phyloP scores from a whole-genome alignment of 2,329 filamentous ascomycete genomes.

The Neodidymelliopsis sp. region DNA sequence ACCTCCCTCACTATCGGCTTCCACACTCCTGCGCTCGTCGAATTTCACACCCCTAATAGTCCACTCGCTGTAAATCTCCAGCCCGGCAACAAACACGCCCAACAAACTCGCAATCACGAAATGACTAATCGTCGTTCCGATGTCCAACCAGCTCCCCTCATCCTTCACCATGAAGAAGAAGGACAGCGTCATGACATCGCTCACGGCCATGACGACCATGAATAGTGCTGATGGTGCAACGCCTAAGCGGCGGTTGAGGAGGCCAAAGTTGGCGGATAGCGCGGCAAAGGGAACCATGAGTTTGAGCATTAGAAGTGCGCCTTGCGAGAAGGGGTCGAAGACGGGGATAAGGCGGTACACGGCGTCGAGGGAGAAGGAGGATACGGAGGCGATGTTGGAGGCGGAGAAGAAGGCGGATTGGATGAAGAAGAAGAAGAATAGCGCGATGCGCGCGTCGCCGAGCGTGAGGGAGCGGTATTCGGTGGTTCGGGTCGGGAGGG shows the following conservation, averaged over 20 bases:
- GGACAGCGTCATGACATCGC: slow-evolving; percentile 88
- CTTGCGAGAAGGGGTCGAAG: slow-evolving; percentile 93
- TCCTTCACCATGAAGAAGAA: slow-evolving; percentile 99
- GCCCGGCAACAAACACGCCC: slow-evolving; percentile 86
- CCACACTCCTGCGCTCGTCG: slow-evolving; percentile 37
- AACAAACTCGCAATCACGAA: slow-evolving; percentile 91
- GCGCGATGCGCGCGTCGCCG: slow-evolving; percentile 83
- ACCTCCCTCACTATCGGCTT: slow-evolving; percentile 9
- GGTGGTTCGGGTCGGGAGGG: slow-evolving; percentile 51
- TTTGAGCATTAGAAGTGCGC: slow-evolving; percentile 85
- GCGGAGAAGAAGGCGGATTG: slow-evolving; percentile 98
- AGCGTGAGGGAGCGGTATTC: slow-evolving; percentile 72
- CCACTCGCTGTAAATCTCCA: slow-evolving; percentile 85
- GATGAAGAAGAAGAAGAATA: slow-evolving; percentile 94
- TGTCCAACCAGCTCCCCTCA: slow-evolving; percentile 96
- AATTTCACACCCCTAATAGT: slow-evolving; percentile 84
- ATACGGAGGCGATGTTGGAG: slow-evolving; percentile 92
- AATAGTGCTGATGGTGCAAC: slow-evolving; percentile 90
- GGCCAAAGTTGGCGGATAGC: slow-evolving; percentile 91
- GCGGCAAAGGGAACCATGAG: slow-evolving; percentile 92
- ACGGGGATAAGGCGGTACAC: slow-evolving; percentile 87
- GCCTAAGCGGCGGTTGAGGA: slow-evolving; percentile 83
- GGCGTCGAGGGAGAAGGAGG: slow-evolving; percentile 90
- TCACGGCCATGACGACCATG: slow-evolving; percentile 86
- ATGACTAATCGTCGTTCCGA: slow-evolving; percentile 94